Conservation (phyloP, 2,329 filamentous ascomycete species). For the Fusarium anguioides region DNA sequence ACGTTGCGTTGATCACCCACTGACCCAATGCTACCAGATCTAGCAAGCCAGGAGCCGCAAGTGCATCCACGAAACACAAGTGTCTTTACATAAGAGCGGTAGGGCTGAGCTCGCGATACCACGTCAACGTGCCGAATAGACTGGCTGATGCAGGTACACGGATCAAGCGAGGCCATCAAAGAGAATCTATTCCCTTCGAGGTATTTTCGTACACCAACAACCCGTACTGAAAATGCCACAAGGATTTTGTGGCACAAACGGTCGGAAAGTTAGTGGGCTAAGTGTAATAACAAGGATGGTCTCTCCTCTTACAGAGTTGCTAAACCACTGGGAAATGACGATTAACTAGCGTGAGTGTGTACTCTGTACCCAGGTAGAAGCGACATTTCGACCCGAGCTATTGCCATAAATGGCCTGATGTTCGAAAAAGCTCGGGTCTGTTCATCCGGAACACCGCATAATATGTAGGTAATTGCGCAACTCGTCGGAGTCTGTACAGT, state of each 20-base stretch:
- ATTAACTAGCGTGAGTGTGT: constrained; percentile 29
- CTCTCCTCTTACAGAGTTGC: constrained; percentile 28
- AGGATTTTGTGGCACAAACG: constrained; percentile 33
- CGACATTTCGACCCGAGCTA: constrained; percentile 37
- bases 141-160: constrained; percentile 18
- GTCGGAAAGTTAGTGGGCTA: constrained; percentile 32
- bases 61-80: constrained; percentile 27
- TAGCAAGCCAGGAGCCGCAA: constrained; percentile 30
- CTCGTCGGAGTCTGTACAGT: background rate
- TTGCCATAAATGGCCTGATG: constrained; percentile 39
- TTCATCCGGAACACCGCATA: constrained; percentile 21
- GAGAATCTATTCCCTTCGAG: constrained; percentile 21
- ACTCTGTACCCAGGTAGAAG: constrained; percentile 32
- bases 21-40: constrained; percentile 35
- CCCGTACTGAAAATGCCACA: constrained; percentile 17
- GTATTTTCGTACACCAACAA: constrained; percentile 38
- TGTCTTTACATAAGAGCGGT: constrained; percentile 27
- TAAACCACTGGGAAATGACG: constrained; percentile 44
- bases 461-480: constrained; percentile 18
- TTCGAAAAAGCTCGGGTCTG: constrained; percentile 16
- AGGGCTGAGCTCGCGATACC: constrained; percentile 40
- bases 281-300: constrained; percentile 40
- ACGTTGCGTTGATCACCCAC: constrained; percentile 32
- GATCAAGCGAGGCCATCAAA: constrained; percentile 14
- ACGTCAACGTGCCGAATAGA: constrained; percentile 28